Percentiles rank a stretch among this genome's conserved stretches.
phyloP scores from a whole-genome alignment of 176 grass and related monocot species.

The Hsuehochloa calcarea region DNA sequence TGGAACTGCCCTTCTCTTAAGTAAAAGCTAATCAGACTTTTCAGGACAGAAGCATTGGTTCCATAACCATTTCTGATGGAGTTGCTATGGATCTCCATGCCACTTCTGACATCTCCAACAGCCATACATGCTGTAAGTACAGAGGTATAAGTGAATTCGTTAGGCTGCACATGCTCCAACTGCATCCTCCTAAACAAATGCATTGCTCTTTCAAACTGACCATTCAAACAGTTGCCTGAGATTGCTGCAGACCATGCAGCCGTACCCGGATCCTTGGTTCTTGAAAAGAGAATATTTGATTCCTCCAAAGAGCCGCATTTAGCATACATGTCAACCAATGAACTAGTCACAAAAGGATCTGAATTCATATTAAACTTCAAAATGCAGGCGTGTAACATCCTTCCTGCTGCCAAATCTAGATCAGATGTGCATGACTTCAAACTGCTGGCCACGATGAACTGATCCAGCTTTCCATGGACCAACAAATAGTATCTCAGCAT shows the following conservation, averaged over 20 bases:
- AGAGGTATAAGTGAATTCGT: slow-evolving; percentile 67
- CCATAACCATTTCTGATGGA: slow-evolving; percentile 56
- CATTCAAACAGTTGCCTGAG: slow-evolving; percentile 55
- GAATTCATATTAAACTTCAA: slow-evolving; percentile 41
- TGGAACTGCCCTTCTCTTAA: slow-evolving; percentile 14
- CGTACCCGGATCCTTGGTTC: slow-evolving; percentile 37
- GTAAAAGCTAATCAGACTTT: slow-evolving; percentile 50
- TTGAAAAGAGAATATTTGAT: slow-evolving; percentile 46
- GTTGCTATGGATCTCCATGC: slow-evolving; percentile 53
- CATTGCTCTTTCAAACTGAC: slow-evolving; percentile 51
- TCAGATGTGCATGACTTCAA: slow-evolving; percentile 52
- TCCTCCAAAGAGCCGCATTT: slow-evolving; percentile 55
- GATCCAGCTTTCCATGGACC: slow-evolving; percentile 45
- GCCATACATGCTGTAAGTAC: slow-evolving; percentile 51
- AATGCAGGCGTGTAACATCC: slow-evolving; percentile 46
- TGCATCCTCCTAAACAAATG: slow-evolving; percentile 64
- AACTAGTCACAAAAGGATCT: slow-evolving; percentile 58
- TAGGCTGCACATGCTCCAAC: slow-evolving; percentile 37
- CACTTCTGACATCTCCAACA: slow-evolving; percentile 36
- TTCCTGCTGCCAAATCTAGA: slow-evolving; percentile 51
- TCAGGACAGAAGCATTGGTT: slow-evolving; percentile 43
- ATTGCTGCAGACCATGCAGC: slow-evolving; percentile 55
- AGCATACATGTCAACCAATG: slow-evolving; percentile 61
- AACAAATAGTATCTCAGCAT: slow-evolving; percentile 45
- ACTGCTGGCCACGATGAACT: slow-evolving; percentile 58